A percentile compares a stretch with the other conserved stretches of the same genome.
Evolutionary conservation across 2,329 filamentous ascomycete species (phyloP).

Genomic region (Scedosporium apiospermum): DNA sequence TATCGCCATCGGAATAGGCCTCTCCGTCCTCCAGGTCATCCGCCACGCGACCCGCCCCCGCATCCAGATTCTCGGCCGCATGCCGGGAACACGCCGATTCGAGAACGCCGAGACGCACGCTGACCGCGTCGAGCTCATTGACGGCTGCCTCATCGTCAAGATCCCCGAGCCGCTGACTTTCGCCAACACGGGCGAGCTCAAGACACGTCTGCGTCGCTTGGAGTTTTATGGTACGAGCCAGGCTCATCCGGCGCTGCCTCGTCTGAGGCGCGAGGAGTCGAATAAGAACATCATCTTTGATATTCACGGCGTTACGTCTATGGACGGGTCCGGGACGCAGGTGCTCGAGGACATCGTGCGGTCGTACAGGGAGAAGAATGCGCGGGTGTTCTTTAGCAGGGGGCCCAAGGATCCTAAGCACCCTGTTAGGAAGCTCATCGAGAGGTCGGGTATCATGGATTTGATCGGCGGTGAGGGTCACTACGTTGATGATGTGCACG

Average conservation of each 20-base stretch:
- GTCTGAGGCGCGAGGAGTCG: slow-evolving; percentile 65
- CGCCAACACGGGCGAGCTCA: slow-evolving; percentile 89
- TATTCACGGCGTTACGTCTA: slow-evolving; percentile 89
- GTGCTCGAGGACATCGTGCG: slow-evolving; percentile 84
- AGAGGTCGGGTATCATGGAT: slow-evolving; percentile 74
- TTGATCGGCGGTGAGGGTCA: slow-evolving; percentile 67
- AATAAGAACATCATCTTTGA: slow-evolving; percentile 95
- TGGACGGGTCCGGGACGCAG: slow-evolving; percentile 89
- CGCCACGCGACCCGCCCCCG: slow-evolving; percentile 83
- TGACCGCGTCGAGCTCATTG: slow-evolving; percentile 73
- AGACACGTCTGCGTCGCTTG: slow-evolving; percentile 69
- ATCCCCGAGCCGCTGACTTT: slow-evolving; percentile 96
- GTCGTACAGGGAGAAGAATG: slow-evolving; percentile 66
- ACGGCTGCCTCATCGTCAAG: slow-evolving; percentile 91
- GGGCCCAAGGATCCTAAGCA: slow-evolving; percentile 36
- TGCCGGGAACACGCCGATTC: slow-evolving; percentile 74
- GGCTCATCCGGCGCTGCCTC: slow-evolving; percentile 80
- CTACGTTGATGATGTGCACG: slow-evolving; percentile 75
- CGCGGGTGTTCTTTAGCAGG: slow-evolving; percentile 65
- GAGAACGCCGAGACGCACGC: slow-evolving; percentile 73
- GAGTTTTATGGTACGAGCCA: slow-evolving; percentile 82
- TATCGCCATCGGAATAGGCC: slow-evolving; percentile 85
- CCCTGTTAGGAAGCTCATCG: slow-evolving; percentile 63
- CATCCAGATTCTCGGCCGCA: slow-evolving; percentile 89
- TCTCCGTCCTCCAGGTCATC: slow-evolving; percentile 84